Evolutionary conservation across 2,329 filamentous ascomycete genomes (phyloP), one percentile per base, ranked within the genome.

Genomic region (Coniochaeta sp.): DNA sequence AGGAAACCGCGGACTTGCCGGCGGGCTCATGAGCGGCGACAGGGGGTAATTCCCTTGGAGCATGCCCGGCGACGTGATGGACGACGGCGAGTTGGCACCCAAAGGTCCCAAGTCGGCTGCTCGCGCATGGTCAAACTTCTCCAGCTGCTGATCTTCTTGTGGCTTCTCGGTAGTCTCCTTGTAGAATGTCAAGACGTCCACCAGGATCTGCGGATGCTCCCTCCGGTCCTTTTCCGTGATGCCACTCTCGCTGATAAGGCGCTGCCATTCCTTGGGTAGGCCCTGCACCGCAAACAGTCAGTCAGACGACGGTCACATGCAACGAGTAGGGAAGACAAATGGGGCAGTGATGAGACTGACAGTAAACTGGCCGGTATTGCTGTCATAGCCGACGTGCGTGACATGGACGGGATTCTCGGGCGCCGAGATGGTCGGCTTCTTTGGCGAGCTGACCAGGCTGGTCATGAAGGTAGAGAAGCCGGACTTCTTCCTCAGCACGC

Each of bases 321-420:
- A 55, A 63, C 50, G 32, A 59, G 38, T 60, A 32, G 38, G 60
- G 62, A 65, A 63, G 38, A 61, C 62, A 65, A 63, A 66, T 60
- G 56, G 36, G 44, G 28, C 58, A 58, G 52, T 61, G 60, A 24
- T 44, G 30, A 58, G 56, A 83, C 88, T 71, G 81, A 96, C 92
- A 61, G 93, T 98, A 74, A 96, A 99, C 76, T 96, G 91, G 66
- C 95, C 95, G 3, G 95, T 98, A 69, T 90, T 84, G 76, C 95
- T 96, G 75, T 99, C 93, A 73, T 96, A 97, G 67, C 93, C 93
- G 65, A 99, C 95, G 75, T 99, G 95, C 60, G 93, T 98, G 68
- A 99, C 91, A 76, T 98, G 95, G 62, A 98, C 92, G 56, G 95
- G 95, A 69, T 99, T 98, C 75, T 96, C 93, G 59, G 95, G 95